Evolutionary conservation across 176 grass and related monocot species (phyloP), one percentile per base, ranked within the genome.

Genomic region (Aegilops speltoides): DNA sequence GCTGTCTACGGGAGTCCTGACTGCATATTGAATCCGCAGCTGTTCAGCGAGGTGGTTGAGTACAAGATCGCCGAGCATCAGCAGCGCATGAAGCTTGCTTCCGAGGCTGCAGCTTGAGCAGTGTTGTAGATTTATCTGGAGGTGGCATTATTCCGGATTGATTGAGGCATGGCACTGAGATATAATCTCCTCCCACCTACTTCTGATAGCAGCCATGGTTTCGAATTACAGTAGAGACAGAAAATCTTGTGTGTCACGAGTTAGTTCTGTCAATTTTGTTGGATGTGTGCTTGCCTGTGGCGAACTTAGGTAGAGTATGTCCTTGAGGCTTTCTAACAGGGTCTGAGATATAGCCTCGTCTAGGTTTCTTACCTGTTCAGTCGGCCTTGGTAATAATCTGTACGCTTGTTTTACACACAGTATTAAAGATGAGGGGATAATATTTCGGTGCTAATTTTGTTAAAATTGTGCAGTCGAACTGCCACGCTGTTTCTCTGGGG

Each of bases 41-140:
- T 96, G 26, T 94, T 96, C 41, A 85, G 36, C 10, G 91, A 99
- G 86, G 80, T 99, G 22, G 81, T 99, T 68, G 85, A 93, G 41
- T 99, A 99, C 79, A 99, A 99, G 69, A 76, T 99, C 3, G 82
- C 83, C 8, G 94, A 99, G 82, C 97, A 97, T 87, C 87, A 93
- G 36, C 94, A 97, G 25, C 94, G 94, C 26, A 94, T 91, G 64
- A 92, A 94, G 85, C 94, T 99, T 54, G 81, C 92, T 40, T 84
- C 80, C n/a, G 92, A 91, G 52, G 82, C 77, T 52, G 64, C 79
- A 73, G 25, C 38, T 69, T 95, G 77, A 90, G 37, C 71, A 16
- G 56, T 23, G 56, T 28, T 74, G 57, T 77, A 68, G 70, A 68
- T 82, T 59, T 75, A 67, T 31, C 54, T 0, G 2, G 9, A 50